phyloP scores from a whole-genome alignment of 208 protist genomes.

The Wallacemonas sp. region DNA sequence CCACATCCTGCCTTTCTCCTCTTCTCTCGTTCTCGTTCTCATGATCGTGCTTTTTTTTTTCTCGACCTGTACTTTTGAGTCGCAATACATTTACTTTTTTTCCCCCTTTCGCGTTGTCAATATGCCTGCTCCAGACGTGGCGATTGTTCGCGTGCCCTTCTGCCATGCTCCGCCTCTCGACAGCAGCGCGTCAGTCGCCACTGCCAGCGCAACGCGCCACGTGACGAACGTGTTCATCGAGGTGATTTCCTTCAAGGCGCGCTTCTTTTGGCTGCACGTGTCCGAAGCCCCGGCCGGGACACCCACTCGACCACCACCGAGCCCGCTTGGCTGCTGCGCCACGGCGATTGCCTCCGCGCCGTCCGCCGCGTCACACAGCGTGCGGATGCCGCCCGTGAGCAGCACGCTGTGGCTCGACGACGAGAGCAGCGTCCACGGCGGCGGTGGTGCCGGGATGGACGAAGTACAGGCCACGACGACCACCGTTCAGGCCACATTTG shows the following conservation, averaged over 20 bases:
- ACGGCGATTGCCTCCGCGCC: conserved; percentile 15
- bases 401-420: conserved; percentile 5
- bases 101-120: too few species aligned
- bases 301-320: conserved; percentile 3
- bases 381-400: conserved; percentile 17
- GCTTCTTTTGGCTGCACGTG: conserved; percentile 75
- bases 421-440: not conserved
- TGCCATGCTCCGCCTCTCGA: conserved; percentile 13
- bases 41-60: too few species aligned
- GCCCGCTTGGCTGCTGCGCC: conserved; percentile 34
- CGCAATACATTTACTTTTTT: too few species aligned
- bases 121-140: conserved; percentile 31
- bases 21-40: too few species aligned
- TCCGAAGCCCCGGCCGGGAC: conserved; percentile 32
- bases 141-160: conserved; percentile 35
- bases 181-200: conserved; percentile 14
- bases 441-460: conserved; percentile 2
- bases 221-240: conserved; percentile 51
- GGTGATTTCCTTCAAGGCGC: conserved; percentile 40
- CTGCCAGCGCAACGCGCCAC: too few species aligned
- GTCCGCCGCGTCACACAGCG: not conserved
- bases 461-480: conserved; percentile 9
- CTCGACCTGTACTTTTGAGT: too few species aligned
- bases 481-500: conserved; percentile 37
- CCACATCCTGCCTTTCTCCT: too few species aligned